Percentiles rank a stretch among this genome's conserved stretches.
These are phyloP conservation scores for Heimioporus sp. DNA, from an alignment of 768 basidiomycete genomes.

Conservation along the genomic window DNA sequence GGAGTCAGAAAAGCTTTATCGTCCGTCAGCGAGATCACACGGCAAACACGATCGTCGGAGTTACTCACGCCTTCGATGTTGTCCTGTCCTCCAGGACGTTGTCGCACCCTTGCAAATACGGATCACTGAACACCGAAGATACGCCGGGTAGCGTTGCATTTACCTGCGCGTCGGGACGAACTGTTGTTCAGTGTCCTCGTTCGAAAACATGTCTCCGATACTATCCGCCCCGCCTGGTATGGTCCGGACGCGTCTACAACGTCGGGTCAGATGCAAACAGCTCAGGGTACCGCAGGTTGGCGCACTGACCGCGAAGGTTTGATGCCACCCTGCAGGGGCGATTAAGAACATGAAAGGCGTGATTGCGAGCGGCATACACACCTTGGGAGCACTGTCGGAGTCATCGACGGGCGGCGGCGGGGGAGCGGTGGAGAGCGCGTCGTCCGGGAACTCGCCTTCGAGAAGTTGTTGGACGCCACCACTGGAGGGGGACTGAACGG, in stretches of 20 bases:
- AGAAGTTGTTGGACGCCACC: constrained; percentile 5
- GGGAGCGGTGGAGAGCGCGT: constrained; percentile 60
- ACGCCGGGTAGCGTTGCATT: constrained; percentile 2
- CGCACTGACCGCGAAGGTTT: constrained; percentile 51
- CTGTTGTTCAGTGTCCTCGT: constrained; percentile 39
- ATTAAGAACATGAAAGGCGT: neutral
- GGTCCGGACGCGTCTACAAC: constrained; percentile 34
- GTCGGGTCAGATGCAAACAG: constrained; percentile 1
- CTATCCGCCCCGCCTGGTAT: constrained; percentile 29
- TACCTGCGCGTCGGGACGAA: constrained; percentile 75
- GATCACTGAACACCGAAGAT: neutral
- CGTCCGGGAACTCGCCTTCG: constrained; percentile 46
- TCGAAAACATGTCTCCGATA: constrained; percentile 43
- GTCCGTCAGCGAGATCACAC: neutral
- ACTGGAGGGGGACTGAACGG: constrained; percentile 1
- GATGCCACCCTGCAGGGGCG: constrained; percentile 11
- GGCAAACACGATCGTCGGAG: neutral
- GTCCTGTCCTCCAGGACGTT: constrained; percentile 67
- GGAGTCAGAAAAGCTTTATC: constrained; percentile 29
- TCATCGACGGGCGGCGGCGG: constrained; percentile 22
- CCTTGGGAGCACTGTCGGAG: neutral
- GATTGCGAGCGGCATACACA: neutral
- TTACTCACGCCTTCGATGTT: constrained; percentile 44
- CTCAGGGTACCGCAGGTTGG: neutral
- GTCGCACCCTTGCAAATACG: constrained; percentile 49